Percentiles rank a stretch among this genome's conserved stretches.
Conservation (phyloP, 768 basidiomycete species). For the Boletales sp. region DNA sequence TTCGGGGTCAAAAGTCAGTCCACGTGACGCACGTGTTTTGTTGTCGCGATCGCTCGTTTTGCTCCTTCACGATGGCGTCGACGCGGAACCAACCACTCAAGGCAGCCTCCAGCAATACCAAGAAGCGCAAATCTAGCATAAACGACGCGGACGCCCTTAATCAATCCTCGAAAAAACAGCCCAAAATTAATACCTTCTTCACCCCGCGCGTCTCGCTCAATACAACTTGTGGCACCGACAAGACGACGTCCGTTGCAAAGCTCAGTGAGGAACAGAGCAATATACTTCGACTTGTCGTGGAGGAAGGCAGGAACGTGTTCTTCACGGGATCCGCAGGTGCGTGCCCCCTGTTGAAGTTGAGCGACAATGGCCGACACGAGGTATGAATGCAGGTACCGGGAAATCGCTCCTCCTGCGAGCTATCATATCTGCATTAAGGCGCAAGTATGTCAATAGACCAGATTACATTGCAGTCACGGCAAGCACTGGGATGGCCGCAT, state of each 20-base stretch:
- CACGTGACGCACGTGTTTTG: slow-evolving; percentile 21
- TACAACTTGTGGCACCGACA: slow-evolving; percentile 27
- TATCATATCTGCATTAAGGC: slow-evolving; percentile 49
- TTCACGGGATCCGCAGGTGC: slow-evolving; percentile 69
- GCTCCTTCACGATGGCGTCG: slow-evolving; percentile 1
- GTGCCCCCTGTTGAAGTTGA: slow-evolving; percentile 3
- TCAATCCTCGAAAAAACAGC: slow-evolving; percentile 12
- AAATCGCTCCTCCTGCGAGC: slow-evolving; percentile 59
- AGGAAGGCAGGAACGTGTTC: slow-evolving; percentile 58
- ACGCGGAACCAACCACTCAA: slow-evolving; percentile 9
- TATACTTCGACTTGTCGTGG: slow-evolving; percentile 50
- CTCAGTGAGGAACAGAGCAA: slow-evolving; percentile 53
- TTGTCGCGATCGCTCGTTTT: slow-evolving; percentile 12
- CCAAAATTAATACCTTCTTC: slow-evolving; percentile 26
- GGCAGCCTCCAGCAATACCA: slow-evolving; percentile 5
- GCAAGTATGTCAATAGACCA: slow-evolving; percentile 30
- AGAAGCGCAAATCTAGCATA: slow-evolving; percentile 21
- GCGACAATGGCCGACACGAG: too few species aligned
- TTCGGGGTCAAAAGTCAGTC: slow-evolving; percentile 8
- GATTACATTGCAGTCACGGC: slow-evolving; percentile 45
- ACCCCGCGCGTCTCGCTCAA: slow-evolving; percentile 25
- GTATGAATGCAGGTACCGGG: slow-evolving; percentile 47
- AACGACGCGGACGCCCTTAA: background rate
- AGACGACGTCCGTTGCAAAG: slow-evolving; percentile 32
- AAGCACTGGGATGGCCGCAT: slow-evolving; percentile 43